Evolutionary conservation across 2,329 filamentous ascomycete genomes (phyloP), one percentile per base, ranked within the genome.

Genomic region (Thelonectria rubi): DNA sequence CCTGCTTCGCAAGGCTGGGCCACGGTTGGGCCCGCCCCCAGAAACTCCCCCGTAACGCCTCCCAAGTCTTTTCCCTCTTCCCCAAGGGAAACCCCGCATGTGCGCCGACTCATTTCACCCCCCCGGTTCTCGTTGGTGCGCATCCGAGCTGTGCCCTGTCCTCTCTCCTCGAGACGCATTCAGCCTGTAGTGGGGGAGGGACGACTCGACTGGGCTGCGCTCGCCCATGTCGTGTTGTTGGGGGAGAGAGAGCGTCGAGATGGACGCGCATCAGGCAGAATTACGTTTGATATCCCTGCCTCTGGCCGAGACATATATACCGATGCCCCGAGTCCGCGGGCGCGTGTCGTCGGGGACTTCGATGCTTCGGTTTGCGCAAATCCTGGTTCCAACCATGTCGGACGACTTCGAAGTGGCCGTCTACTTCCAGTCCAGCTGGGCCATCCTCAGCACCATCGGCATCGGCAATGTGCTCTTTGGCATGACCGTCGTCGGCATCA

Each of bases 361-460:
- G 12, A 12, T 57, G 43, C 49, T 48, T 49, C 9, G 24, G 58
- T 50, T 39, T 52, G 34, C 24, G 34, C 30, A 20, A 11, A 42
- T 54, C 30, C 46, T 34, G 32, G 46, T 42, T 18, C 53, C 53
- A 20, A 37, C 52, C 18, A 52, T 56, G 58, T 53, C 58, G 46
- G 43, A 47, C 15, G 43, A 42, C 15, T 47, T 53, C 20, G 53
- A 61, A 32, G 32, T 61, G 17, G 18, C 65, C 12, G 60, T 74
- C 14, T 79, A 79, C 61, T 80, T 75, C 58, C 77, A 80, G 66
- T 67, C 75, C 48, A 76, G 77, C 66, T 80, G 78, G 78, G 73
- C 77, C 6, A 78, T 80, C n/a, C 73, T 82, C 49, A 80, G 76
- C 65, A 77, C 75, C 39, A 74, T 80, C 53, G 77, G 79, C 32